Evolutionary conservation across 2,329 filamentous ascomycete species (phyloP).

Genomic region (Phoma sp.): DNA sequence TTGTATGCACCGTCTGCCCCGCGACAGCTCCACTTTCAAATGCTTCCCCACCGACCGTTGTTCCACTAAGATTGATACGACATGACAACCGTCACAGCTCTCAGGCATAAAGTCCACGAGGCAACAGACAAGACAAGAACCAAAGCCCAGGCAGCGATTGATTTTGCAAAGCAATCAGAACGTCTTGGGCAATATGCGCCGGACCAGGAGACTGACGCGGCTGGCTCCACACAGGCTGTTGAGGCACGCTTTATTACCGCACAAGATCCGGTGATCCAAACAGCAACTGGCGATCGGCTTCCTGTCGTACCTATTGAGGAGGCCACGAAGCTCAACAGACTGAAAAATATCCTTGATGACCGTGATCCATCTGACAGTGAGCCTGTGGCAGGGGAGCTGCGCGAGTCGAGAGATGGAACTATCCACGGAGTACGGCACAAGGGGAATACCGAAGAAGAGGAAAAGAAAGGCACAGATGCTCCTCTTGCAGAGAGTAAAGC

Average conservation of each 20-base stretch:
- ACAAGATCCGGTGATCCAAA: slow-evolving; percentile 74
- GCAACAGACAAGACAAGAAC: slow-evolving; percentile 31
- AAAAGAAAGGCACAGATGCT: slow-evolving; percentile 43
- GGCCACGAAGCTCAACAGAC: slow-evolving; percentile 70
- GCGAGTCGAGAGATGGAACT: slow-evolving; percentile 52
- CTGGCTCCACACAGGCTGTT: slow-evolving; percentile 61
- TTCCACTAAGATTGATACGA: slow-evolving; percentile 22
- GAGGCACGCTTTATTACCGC: slow-evolving; percentile 69
- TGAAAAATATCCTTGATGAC: slow-evolving; percentile 60
- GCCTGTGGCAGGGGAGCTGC: slow-evolving; percentile 36
- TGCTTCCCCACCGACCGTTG: slow-evolving; percentile 28
- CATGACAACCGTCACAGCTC: slow-evolving; percentile 32
- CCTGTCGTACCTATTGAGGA: slow-evolving; percentile 73
- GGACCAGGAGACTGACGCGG: slow-evolving; percentile 49
- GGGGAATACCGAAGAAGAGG: slow-evolving; percentile 47
- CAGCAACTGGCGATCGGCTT: slow-evolving; percentile 68
- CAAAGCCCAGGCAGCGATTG: slow-evolving; percentile 53
- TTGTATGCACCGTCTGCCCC: neutral
- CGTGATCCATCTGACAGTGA: slow-evolving; percentile 40
- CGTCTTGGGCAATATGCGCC: slow-evolving; percentile 51
- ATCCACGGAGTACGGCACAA: slow-evolving; percentile 45
- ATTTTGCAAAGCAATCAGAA: slow-evolving; percentile 66
- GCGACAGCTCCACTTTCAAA: slow-evolving; percentile 19
- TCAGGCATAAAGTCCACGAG: slow-evolving; percentile 29
- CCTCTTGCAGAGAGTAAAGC: slow-evolving; percentile 57